Conservation (phyloP, 176 grass and related monocot genomes). For the Lolium rigidum region DNA sequence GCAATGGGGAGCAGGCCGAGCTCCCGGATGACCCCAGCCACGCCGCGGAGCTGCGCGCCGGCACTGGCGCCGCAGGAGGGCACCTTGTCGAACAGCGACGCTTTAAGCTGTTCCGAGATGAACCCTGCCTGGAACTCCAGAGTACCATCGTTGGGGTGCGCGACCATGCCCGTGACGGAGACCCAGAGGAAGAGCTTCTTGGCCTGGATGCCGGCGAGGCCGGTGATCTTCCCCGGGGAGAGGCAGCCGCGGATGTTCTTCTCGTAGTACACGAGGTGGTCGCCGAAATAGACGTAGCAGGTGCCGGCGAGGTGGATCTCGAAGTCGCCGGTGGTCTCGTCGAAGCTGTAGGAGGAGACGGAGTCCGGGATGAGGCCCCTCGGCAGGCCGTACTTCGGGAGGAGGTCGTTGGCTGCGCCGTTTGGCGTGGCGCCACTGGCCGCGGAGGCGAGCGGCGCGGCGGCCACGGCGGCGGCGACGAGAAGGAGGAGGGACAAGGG, state of each 20-base stretch:
- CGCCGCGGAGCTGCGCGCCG: conserved; percentile 48
- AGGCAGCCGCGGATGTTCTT: conserved; percentile 55
- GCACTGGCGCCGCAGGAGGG: conserved; percentile 46
- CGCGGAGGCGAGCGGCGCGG: not conserved
- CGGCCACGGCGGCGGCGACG: not conserved
- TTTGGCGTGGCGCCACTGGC: not conserved
- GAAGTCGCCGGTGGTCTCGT: conserved; percentile 58
- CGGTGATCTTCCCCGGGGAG: conserved; percentile 57
- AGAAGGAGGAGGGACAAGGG: conserved; percentile 9
- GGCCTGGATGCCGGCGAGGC: conserved; percentile 71
- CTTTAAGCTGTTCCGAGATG: too few species aligned
- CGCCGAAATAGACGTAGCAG: conserved; percentile 77
- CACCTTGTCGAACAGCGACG: conserved; percentile 55
- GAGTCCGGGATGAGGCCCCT: conserved; percentile 72
- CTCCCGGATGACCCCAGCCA: conserved; percentile 61
- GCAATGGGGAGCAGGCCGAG: conserved; percentile 55
- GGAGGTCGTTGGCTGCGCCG: conserved; percentile 57
- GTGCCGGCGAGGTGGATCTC: conserved; percentile 62
- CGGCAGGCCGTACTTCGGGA: conserved; percentile 73
- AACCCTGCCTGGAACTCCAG: conserved; percentile 69
- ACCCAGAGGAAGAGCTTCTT: conserved; percentile 89
- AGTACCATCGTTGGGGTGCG: conserved; percentile 49
- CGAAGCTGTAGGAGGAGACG: conserved; percentile 60
- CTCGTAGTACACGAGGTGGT: conserved; percentile 71
- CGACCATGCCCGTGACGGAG: conserved; percentile 59